Evolutionary conservation across 2,329 filamentous ascomycete species (phyloP), one percentile per base, ranked within the genome.

Genomic region (Fusarium napiforme): DNA sequence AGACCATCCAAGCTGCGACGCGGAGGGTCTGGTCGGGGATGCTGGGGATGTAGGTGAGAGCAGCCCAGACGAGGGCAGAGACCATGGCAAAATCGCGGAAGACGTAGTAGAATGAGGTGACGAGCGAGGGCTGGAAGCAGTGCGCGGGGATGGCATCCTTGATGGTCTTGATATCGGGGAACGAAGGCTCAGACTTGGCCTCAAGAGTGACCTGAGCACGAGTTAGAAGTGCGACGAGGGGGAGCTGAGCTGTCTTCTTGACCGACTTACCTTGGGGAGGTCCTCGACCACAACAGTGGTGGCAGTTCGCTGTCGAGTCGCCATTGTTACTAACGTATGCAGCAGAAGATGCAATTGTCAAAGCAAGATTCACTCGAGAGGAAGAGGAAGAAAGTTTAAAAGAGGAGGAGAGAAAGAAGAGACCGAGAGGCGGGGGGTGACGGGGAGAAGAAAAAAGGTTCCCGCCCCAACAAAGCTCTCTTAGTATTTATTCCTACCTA

Each of bases 41-140:
- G 57, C 80, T 77, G 57, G 87, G 86, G 77, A 91, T 90, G 80
- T 85, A 88, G 66, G 84, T 86, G 56, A 89, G 80, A 32, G 87
- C 87, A 28, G 83, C 83, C 78, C 84, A 89, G 75, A 83, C 83
- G 57, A 91, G 83, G 46, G 80, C 79, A 30, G 79, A 78, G 67
- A 86, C 84, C 79, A 89, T 85, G 76, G 83, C 70, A 65, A 88
- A 79, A 79, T 91, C 89, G 67, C 89, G 87, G 70, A 85, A 81
- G 71, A 91, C 82, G 79, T 91, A 91, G 77, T 82, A 82, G 76
- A 88, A 81, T 12, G 88, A 90, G 39, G 81, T 85, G 72, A 82
- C 70, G 53, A 85, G 83, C 34, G 87, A 87, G 8, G 87, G 87
- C 78, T 89, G 79, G 81, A 91, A 91, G 84, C 90, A 92, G 78